These are phyloP conservation scores for Phaeotremella fagi DNA, from an alignment of 768 basidiomycete genomes.

Conservation along the genomic window DNA sequence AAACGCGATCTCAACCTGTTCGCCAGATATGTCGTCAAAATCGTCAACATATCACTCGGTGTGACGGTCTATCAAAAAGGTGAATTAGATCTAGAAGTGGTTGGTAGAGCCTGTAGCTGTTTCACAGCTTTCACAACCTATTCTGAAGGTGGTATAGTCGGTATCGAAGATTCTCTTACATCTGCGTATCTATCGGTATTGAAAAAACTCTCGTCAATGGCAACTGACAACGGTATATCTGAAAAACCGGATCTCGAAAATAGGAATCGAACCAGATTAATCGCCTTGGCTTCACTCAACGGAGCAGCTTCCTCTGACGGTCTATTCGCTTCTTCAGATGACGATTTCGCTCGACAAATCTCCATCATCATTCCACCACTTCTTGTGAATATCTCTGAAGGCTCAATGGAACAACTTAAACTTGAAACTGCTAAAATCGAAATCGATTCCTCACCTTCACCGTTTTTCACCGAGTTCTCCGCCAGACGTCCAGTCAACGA, in stretches of 20 bases:
- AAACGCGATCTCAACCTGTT: constrained; percentile 44
- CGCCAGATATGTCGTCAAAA: constrained; percentile 28
- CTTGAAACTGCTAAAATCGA: constrained; percentile 66
- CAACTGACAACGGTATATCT: constrained; percentile 50
- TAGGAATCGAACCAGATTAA: constrained; percentile 72
- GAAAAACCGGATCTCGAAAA: constrained; percentile 62
- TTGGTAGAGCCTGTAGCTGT: constrained; percentile 62
- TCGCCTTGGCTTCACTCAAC: constrained; percentile 77
- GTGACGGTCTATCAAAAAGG: constrained; percentile 39
- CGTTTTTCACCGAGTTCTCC: constrained; percentile 78
- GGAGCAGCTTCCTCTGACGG: constrained; percentile 80
- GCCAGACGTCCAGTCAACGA: constrained; percentile 67
- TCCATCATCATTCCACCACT: constrained; percentile 67
- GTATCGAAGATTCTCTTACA: constrained; percentile 67
- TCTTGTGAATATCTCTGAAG: constrained; percentile 62
- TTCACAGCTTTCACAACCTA: constrained; percentile 90
- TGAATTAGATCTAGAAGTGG: constrained; percentile 45
- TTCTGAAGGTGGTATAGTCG: constrained; percentile 77
- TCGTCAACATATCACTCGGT: constrained; percentile 33
- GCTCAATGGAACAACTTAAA: constrained; percentile 59
- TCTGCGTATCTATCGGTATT: constrained; percentile 67
- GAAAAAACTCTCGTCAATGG: constrained; percentile 61
- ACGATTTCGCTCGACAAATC: constrained; percentile 69
- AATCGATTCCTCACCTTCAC: constrained; percentile 62
- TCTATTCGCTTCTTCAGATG: constrained; percentile 61